Conservation (phyloP, 1,139 yeast species). For the Insectozyma bohioensis region DNA sequence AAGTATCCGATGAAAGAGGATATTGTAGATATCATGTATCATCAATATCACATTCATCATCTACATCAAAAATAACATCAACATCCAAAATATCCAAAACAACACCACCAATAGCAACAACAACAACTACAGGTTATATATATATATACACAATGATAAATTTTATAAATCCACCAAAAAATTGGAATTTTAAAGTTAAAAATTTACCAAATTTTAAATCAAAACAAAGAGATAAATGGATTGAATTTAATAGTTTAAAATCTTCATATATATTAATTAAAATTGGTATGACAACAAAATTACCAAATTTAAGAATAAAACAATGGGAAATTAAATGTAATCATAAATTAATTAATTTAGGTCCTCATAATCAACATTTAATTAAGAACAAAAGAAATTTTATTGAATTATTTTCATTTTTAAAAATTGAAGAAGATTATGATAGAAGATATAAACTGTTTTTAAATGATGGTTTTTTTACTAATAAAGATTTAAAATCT, state of each 20-base stretch:
- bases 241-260: conserved; percentile 37
- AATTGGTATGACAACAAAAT: conserved; percentile 55
- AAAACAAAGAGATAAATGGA: conserved; percentile 28
- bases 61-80: too few species aligned
- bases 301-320: conserved; percentile 39
- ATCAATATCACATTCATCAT: too few species aligned
- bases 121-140: conserved; percentile 37
- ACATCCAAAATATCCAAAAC: conserved; percentile 1
- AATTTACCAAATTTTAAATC: conserved; percentile 28
- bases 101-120: neutral
- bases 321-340: conserved; percentile 60
- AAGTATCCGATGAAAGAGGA: conserved; percentile 18
- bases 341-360: conserved; percentile 29
- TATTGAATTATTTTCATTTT: conserved; percentile 7
- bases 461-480: conserved; percentile 37
- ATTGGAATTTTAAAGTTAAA: conserved; percentile 30
- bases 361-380: conserved; percentile 12
- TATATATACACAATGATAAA: conserved; percentile 50
- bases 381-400: conserved; percentile 8
- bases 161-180: conserved; percentile 21
- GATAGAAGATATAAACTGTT: conserved; percentile 16
- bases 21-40: conserved; percentile 30
- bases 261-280: conserved; percentile 46
- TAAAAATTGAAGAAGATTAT: conserved; percentile 6
- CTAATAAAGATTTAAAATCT: conserved; percentile 23